Base-by-base conservation (phyloP, 176 grass and related monocot genomes). In the Lolium multiflorum region DNA sequence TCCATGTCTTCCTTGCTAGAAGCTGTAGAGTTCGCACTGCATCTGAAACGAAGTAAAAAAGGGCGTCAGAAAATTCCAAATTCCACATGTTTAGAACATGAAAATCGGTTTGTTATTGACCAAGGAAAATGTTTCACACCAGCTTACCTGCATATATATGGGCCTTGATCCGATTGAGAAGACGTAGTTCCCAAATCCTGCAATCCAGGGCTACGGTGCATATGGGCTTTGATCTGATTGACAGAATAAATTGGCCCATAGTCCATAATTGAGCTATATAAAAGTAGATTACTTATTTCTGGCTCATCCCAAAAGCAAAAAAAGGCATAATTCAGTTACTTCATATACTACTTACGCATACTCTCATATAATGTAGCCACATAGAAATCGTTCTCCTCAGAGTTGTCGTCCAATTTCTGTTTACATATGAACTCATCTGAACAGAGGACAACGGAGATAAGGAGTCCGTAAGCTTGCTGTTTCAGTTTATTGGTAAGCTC, bases 181-280 rank as follows among this genome's bases (percentile, higher is more conserved):
- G 41, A 43, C 7, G 7, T 43, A 43, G 41, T 43, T 43, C 41
- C 41, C 41, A 43, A 43, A 28, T 64, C 11, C 10, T 1, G 38
- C 11, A 41, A 37, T 11, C 17, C 18, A 2, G 8, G 49, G 7
- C 7, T 18, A 18, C 0, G 1, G 3, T 76, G 71, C 58, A 76
- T 20, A 37, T 58, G 75, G 84, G 51, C 65, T 81, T 52, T 5
- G 7, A 63, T 81, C 20, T 9, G 26, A 74, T 50, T 24, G 14
- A 52, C 14, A 63, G 38, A 37, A 59, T 39, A 51, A 24, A 51
- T 81, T 24, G 67, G 54, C 67, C 77, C 67, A 73, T 74, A 12
- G 50, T 74, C 56, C 55, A 54, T 61, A 69, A 51, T 73, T 20
- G 55, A 56, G 2, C 77, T 15, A n/a, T 21, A 48, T 16, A 70